Base-by-base conservation (phyloP, 345 rosid genomes). In the Salix dunnii region DNA sequence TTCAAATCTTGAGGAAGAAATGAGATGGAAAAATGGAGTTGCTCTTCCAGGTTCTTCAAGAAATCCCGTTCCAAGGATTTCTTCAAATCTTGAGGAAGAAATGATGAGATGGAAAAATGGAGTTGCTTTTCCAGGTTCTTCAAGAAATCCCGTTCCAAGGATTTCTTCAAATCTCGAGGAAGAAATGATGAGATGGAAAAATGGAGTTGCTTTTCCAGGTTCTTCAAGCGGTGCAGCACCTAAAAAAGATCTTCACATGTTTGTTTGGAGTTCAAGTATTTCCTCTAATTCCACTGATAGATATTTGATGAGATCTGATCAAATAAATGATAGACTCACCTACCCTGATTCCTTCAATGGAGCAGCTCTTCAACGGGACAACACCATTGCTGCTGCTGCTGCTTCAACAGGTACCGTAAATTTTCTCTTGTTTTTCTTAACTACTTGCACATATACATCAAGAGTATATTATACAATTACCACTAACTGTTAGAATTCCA, bases 191-290 rank as follows among this genome's bases (percentile, higher is more conserved):
- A 46, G 61, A 63, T 73, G 31, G 76, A 68, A 10, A 23, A 61
- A 61, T 61, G 65, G 65, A 5, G 28, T 10, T 9, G 28, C n/a
- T 11, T 61, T 61, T n/a, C 27, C 28, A 20, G 65, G 65, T 23
- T 62, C 66, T 62, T 5, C 66, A 60, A 46, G 72, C 23, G 63
- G 43, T 8, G 78, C 70, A 5, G 53, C 20, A 8, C 58, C 33
- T 6, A 33, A 72, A 55, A 76, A 79, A 64, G 82, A 82, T 58
- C 77, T 72, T 28, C 82, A 79, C 68, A 82, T 82, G 85, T 79
- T 79, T 42, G 76, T 79, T 28, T 79, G 85, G 82, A 82, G 82
- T 68, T 78, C 85, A 12, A 74, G 74, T 38, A 73, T 70, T 5
- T 82, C 85, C 53, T 78, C 82, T 1, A 46, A 46, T 46, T 66